A percentile compares a stretch with the other conserved stretches of the same genome.
phyloP scores from a whole-genome alignment of 2,329 filamentous ascomycete species.

The Paecilomyces sp. region DNA sequence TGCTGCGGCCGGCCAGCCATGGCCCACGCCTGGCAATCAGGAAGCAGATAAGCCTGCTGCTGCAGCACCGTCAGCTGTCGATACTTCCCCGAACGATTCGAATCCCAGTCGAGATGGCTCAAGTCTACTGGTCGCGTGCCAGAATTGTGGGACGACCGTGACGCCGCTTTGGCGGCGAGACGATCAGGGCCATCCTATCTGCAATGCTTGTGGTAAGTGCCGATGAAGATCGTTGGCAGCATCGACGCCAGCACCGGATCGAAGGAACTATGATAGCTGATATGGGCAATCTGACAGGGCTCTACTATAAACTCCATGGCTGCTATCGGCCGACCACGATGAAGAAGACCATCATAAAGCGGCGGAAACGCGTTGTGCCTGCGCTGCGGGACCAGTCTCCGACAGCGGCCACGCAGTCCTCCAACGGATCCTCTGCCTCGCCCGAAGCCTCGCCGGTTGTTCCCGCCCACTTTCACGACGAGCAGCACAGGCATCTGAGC shows the following conservation, averaged over 20 bases:
- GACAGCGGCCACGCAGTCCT: constrained; percentile 31
- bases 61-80: constrained; percentile 13
- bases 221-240: not conserved
- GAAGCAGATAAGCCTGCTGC: constrained; percentile 13
- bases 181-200: constrained; percentile 92
- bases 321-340: constrained; percentile 92
- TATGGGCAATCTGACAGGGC: constrained; percentile 46
- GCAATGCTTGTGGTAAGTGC: constrained; percentile 88
- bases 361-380: constrained; percentile 88
- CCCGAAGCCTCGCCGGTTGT: constrained; percentile 31
- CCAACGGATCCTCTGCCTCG: constrained; percentile 35
- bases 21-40: constrained; percentile 24
- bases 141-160: constrained; percentile 94
- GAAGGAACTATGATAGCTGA: constrained; percentile 2
- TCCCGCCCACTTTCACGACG: constrained; percentile 21
- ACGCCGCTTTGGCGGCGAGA: constrained; percentile 94
- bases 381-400: constrained; percentile 50
- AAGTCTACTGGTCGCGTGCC: constrained; percentile 74
- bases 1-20: constrained; percentile 21
- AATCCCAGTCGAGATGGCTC: constrained; percentile 16
- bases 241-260: constrained; percentile 4
- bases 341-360: constrained; percentile 97
- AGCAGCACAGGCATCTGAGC: constrained; percentile 26
- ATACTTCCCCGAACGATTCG: constrained; percentile 15
- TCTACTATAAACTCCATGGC: constrained; percentile 95